Evolutionary conservation across 2,329 filamentous ascomycete species (phyloP), one percentile per base, ranked within the genome.

Genomic region (Colletotrichum sp.): DNA sequence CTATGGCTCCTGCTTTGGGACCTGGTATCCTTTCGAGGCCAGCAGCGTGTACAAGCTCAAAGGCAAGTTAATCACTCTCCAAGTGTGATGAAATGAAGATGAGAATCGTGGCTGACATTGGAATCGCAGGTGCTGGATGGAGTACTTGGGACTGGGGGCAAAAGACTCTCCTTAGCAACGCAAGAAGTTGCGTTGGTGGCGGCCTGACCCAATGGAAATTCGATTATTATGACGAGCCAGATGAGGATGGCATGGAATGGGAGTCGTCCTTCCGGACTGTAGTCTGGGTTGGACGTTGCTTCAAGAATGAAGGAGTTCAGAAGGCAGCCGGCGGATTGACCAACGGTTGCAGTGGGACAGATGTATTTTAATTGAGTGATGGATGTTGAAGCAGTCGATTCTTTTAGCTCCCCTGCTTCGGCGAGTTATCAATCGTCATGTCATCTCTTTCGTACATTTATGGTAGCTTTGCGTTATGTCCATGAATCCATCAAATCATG

Each of bases 341-440:
- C 39, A 49, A 49, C 18, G 39, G 39, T 10, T 49, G 39, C 18
- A 49, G 39, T 3, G 39, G 39, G 1, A 49, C 39, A 7, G 39
- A 49, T 49, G 39, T 49, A 21, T 49, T 49, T 49, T 49, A 49
- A 2, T 49, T 49, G 18, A 49, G 3, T 4, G 1, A 49, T n/a
- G 39, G 1, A 3, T n/a, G 39, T 49, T 49, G 39, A 7, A 49
- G 39, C 39, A n/a, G 39, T 49, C 2, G 5, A 6, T n/a, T 1
- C 39, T 2, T 49, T n/a, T 1, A 49, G 39, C 39, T 12, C 2
- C 18, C 18, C 0, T 49, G 39, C 18, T 49, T n/a, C 39, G 0
- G 2, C 7, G 39, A n/a, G 18, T n/a, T n/a, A 1, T n/a, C 18
- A 1, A 49, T n/a, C 18, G 4, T n/a, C 1, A 1, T 49, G 0